Conservation (phyloP, 179 eudicot species). For the Camellia oleifera region DNA sequence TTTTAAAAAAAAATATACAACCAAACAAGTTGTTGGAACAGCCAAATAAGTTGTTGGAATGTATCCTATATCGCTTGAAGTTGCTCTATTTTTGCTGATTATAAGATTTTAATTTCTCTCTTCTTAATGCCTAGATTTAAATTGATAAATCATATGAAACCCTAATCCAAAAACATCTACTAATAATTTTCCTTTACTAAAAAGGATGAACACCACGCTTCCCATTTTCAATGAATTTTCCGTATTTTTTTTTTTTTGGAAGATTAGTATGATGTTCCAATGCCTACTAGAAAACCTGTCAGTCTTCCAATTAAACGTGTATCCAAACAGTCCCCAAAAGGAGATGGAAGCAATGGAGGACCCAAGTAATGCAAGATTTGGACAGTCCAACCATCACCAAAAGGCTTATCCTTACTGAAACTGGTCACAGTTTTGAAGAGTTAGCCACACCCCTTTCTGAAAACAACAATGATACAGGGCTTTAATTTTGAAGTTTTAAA, state of each 20-base stretch:
- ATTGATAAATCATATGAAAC: no score
- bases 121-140: no score
- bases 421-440: neutral
- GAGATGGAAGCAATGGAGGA: neutral
- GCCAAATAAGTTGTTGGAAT: no score
- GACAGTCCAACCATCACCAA: conserved; percentile 8
- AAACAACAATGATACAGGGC: no score
- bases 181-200: neutral
- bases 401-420: neutral
- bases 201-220: neutral
- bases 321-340: neutral
- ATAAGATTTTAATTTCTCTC: no score
- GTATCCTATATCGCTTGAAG: no score
- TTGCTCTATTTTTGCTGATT: no score
- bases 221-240: neutral
- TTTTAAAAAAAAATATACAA: no score
- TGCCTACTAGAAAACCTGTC: neutral
- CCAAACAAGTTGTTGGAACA: no score
- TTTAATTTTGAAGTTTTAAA: no score
- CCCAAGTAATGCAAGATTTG: neutral
- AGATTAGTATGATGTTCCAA: neutral
- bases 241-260: neutral
- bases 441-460: neutral
- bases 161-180: no score
- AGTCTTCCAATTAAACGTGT: neutral